Base-by-base conservation (phyloP, 108 stramenopile genomes). In the Skeletonema menzelii region DNA sequence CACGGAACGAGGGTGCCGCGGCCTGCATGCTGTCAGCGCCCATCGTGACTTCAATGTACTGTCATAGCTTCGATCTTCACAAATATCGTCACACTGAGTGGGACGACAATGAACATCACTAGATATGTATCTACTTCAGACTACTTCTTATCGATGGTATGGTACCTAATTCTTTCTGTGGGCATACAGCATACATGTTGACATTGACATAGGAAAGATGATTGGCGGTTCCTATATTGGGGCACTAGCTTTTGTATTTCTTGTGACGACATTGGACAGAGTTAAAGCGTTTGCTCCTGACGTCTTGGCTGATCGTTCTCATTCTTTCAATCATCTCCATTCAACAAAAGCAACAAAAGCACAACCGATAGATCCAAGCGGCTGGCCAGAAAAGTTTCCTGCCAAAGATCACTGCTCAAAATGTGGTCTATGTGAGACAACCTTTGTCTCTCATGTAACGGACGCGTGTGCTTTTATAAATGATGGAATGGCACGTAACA, bases 391-490 rank as follows among this genome's bases (percentile, higher is more conserved):
- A 10, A 86, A 86, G 56, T 90, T 88, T 58, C 91, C 91, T 6
- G 91, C 88, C 28, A 89, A 92, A 59, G 84, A 85, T 28, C 88
- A 89, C 37, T 92, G 91, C 67, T 92, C 91, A 5, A 83, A 76
- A 73, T 92, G 91, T 59, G 88, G 91, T 12, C 63, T 92, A 20
- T 92, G 91, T 65, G 91, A 92, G 72, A 92, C 91, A 27, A 75
- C 77, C 11, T 90, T 84, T 67, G 87, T 92, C 24, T 76, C 85
- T 56, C 76, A 86, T 63, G 88, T 92, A 0, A 70, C 53, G 22
- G 80, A 87, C 40, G 87, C 89, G 26, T 92, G 91, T 66, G 88
- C 91, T 0, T 92, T 92, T 71, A 40, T 90, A 42, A 82, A 73
- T 4, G 75, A 82, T 2, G 86, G 88, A 7, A 90, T 89, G 88